Base-by-base conservation (phyloP, 2,329 filamentous ascomycete species). In the Hypoxylon sp. region DNA sequence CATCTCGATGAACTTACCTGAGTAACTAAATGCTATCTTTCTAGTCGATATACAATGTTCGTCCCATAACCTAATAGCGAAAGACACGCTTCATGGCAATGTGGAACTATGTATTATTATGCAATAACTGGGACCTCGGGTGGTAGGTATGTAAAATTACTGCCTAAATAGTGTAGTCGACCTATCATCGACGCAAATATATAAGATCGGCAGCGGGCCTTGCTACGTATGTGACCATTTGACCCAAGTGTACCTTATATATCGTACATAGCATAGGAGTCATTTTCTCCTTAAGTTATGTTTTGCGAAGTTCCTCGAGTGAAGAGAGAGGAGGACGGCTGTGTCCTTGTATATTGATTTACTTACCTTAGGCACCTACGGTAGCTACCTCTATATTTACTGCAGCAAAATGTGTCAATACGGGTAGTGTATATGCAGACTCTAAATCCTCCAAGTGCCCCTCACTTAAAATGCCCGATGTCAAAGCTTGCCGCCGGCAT, bases 391-490 rank as follows among this genome's bases (percentile, higher is more conserved):
- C 29, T n/a, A 9, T 37, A n/a, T 7, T 21, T 46, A 16, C 34
- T 14, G 27, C 53, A 30, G 29, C 23, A 27, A 47, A 47, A 14
- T 34, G 34, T 43, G 37, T 47, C 54, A 55, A 27, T 37, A 39
- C 39, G 47, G 41, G 34, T 54, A 53, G 34, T 54, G 50, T 34
- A 47, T n/a, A 27, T 67, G 64, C 50, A 67, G 59, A 61, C 57
- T 50, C 41, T 19, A 32, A 60, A 67, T 63, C 51, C 55, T 61
- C 21, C 46, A 47, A 41, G 50, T 34, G 12, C 34, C 46, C 50
- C 43, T 61, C 48, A 21, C 39, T 48, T 21, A 59, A 63, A 67
- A 55, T 60, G 23, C 41, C 64, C 58, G 59, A 62, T 57, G 60
- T 51, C 51, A 60, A 51, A 53, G 34, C 37, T 19, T 39, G 16